Evolutionary conservation across 2,329 filamentous ascomycete genomes (phyloP), one percentile per base, ranked within the genome.

Genomic region (Calcarisporium arbuscula): DNA sequence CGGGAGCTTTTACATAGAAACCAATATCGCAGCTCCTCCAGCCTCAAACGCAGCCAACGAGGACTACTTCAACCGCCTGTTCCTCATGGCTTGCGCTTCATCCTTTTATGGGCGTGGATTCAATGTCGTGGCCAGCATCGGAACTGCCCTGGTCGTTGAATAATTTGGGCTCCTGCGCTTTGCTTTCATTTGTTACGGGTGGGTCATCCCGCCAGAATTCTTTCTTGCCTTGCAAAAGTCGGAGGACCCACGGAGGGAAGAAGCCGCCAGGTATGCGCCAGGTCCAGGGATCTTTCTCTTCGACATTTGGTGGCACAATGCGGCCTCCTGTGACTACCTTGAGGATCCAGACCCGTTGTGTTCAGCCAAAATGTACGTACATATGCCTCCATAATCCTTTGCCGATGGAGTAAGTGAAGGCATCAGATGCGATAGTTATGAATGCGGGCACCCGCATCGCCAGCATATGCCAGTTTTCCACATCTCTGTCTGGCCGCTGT

Each of bases 401-500:
- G 10, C 87, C 85, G 51, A 94, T 92, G 26, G 80, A 85, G 66
- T 92, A 94, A 2, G 84, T 88, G 61, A 94, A 92, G 0, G 87
- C 86, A 87, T 94, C 94, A 41, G 89, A 64, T 38, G 80, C 77
- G 43, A 94, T 82, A 32, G 84, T 88, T 22, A 94, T 65, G 62
- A 94, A 94, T 4, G 87, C 85, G 0, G 87, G 87, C 17, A 94
- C 71, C n/a, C 1, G 85, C 81, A 55, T 94, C 87, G 34, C 86
- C 86, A 41, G 86, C 68, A 60, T 94, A 94, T 69, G 68, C 87
- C 87, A 94, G 69, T 94, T 94, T n/a, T n/a, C n/a, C n/a, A n/a
- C 67, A 94, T 89, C 44, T 92, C 82, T 12, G 75, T n/a, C n/a
- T 76, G 10, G 84, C 83, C 2, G 84, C 73, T 41, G 77, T 74